Evolutionary conservation across 306 rosid species (phyloP), one percentile per base, ranked within the genome.

Genomic region (Gastrolobium bilobum): DNA sequence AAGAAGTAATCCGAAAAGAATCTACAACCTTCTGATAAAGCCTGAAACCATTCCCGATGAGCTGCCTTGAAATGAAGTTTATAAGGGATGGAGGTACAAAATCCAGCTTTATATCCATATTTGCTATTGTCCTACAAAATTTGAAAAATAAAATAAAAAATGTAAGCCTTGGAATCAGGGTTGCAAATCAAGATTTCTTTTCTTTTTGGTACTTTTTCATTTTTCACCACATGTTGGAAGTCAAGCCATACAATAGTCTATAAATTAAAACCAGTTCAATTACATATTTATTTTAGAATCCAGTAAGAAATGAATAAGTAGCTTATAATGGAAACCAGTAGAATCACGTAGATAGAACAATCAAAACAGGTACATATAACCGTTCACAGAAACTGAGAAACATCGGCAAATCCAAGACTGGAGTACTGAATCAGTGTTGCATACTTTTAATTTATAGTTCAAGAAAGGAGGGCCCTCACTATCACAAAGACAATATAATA

Each of bases 41-140:
- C 66, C 71, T 88, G 91, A 93, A 91, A 82, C 97, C 99, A 76
- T 74, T 91, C 82, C 98, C 98, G 2, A 96, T 86, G 73, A 96
- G 88, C 91, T 96, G 99, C 76, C 99, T 89, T 54, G 98, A 84
- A 79, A 96, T 82, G 79, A 96, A 96, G 92, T 96, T 93, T 72
- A 96, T 87, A 68, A 93, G 88, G 43, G 97, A 84, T 26, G 99
- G 97, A 47, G 96, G 94, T 46, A 93, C 81, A 26, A 96, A 86
- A 68, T 93, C 98, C 88, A 96, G 68, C 96, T 96, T 96, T 43
- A 96, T 51, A 89, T 96, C 99, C 97, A 93, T 70, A 87, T 72
- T 96, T 52, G 88, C 98, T 83, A 91, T 93, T 11, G 94, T 86
- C 93, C 99, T 96, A 73, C 84, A 81, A 85, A 79, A 75, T 60